Base-by-base conservation (phyloP, 2,329 filamentous ascomycete species). In the Ophiostoma ulmi region DNA sequence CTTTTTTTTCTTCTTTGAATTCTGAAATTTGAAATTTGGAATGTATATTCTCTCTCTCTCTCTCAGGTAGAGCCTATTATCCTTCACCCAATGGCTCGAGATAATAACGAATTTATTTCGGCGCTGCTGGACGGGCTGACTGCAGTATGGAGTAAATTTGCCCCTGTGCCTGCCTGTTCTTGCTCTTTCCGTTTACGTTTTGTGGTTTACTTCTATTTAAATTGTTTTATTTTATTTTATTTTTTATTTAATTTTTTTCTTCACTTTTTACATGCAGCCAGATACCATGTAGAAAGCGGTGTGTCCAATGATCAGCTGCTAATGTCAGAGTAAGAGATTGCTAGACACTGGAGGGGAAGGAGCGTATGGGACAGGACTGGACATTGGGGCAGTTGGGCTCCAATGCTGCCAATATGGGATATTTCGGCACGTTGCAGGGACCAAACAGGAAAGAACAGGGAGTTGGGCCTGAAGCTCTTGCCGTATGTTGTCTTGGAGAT, bases 401-500 rank as follows among this genome's bases (percentile, higher is more conserved):
- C 14, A 48, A 48, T 48, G 20, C 44, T 17, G 10, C 7, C 10
- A 26, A 5, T 58, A 22, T 58, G 52, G 52, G 52, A 55, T n/a
- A 55, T 22, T 3, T 55, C 20, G n/a, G 52, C n/a, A 58, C 11
- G n/a, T 26, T 58, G 52, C 52, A 58, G 52, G 52, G 44, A 48
- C 44, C 44, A 20, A 58, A 58, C n/a, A 26, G 52, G 22, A 58
- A 58, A 58, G 61, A 36, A 64, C 61, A 35, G 61, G 61, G 26
- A 64, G 61, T 36, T 64, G 61, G 35, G 26, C 58, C 58, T 63
- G 58, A 35, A 63, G 58, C 58, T 58, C 58, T 31, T 63, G 52
- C 52, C 61, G 63, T 65, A 41, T 65, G 63, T 65, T 65, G 63
- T 65, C 63, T 65, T 65, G 63, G 63, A 65, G 63, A 65, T 65